Evolutionary conservation across 345 rosid genomes (phyloP), one percentile per base, ranked within the genome.

Genomic region (Hypericum perforatum): DNA sequence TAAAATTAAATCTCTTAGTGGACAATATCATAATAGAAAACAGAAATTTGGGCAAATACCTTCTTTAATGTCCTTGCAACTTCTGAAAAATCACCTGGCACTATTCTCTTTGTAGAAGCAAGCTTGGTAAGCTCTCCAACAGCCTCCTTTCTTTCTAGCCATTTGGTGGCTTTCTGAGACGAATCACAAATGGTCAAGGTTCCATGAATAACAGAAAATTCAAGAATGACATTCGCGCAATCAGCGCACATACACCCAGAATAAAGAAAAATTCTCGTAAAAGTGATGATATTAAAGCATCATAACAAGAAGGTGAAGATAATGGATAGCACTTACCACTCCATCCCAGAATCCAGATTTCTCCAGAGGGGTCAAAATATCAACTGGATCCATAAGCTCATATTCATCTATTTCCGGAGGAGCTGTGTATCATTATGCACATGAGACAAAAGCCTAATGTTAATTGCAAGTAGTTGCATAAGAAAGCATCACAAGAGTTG

Each of bases 261-360:
- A 57, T 58, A 51, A 54, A 45, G 32, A 22, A 13, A 14, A 9
- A 22, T 22, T 22, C 1, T 22, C 32, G 4, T 22, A 4, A 4
- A 22, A 22, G 32, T 22, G 32, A 22, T 22, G 32, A n/a, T 54
- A 52, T 54, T 42, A 12, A 32, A 39, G 16, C 53, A 53, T 15
- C 14, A 16, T 41, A 61, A 36, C 51, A 22, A 22, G n/a, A 52
- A 41, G 45, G 47, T 37, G 37, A 41, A 51, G 58, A 46, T 8
- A 62, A 11, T 55, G n/a, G 10, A 47, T 48, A 71, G 68, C 67
- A 75, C 99, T 75, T 38, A 94, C 99, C 97, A 94, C 99, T 72
- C 99, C 95, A 46, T 86, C 90, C 97, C 99, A 94, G 78, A 94
- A 94, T 51, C 89, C 91, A 68, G 95, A 77, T 76, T 94, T 94